Base-by-base conservation (phyloP, 2,329 filamentous ascomycete species). In the Fusarium gaditjirri region DNA sequence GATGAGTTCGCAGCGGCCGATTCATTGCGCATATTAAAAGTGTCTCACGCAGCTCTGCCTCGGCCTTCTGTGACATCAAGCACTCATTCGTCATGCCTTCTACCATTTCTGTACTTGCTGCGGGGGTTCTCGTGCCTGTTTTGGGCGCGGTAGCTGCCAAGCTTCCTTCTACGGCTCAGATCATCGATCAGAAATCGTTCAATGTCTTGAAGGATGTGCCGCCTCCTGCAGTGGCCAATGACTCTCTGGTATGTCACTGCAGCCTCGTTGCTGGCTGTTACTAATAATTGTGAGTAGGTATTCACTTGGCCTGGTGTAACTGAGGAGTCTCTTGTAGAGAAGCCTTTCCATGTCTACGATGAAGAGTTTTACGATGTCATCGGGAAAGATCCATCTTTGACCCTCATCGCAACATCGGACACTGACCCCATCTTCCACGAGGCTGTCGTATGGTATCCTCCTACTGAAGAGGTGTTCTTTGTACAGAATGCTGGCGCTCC, bases 401-500 rank as follows among this genome's bases (percentile, higher is more conserved):
- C 87, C 1, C 78, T 87, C 17, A 83, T 88, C n/a, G 86, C 85
- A 3, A 79, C 82, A 9, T 81, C 83, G 2, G 82, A 79, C 0
- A 78, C 75, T 0, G 81, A 87, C 55, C 86, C 85, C 0, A 70
- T 87, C 11, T 89, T 87, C 50, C 87, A 89, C 59, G 88, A 89
- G 69, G 87, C 87, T 7, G 85, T 87, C 10, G 82, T 87, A 0
- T 89, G 86, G 85, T 85, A 82, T 27, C 78, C 74, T 8, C 81
- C 80, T 4, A 87, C 84, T 0, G 83, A 88, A 31, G 86, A 88
- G 62, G 80, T 87, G 12, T 88, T 88, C 74, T 88, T 89, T 53
- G 85, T 83, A 1, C 86, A 88, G 63, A 87, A 86, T 42, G 86
- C 86, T 1, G 86, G 86, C 0, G 79, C 82, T 1, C 70, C 65